Evolutionary conservation across 225 moss, liverwort and hornwort species (phyloP), one percentile per base, ranked within the genome.

Genomic region (Sphagnum contortum): DNA sequence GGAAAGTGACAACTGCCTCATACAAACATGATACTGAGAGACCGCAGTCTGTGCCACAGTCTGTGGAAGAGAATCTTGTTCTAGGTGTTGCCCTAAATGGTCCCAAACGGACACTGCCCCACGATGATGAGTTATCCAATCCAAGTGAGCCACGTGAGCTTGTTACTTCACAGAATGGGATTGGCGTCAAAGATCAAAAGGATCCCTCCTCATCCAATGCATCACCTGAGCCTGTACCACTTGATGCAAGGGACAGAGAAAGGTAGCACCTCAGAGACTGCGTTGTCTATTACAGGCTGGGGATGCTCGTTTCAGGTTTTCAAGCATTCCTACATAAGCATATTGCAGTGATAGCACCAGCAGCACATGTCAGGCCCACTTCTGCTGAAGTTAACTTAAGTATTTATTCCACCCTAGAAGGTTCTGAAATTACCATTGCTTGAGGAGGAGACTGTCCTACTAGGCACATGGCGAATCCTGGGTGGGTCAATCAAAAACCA

Each of bases 41-140:
- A 11, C 51, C 12, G 45, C 69, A 62, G 69, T 50, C 69, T 14
- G 61, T 48, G 54, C 45, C 55, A 3, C 60, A n/a, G 11, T 47
- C 55, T 59, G 51, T 62, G 3, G 70, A 64, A 48, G 65, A 66
- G 4, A 66, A 66, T 45, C 14, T 71, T 3, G 57, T 86, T 10
- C 68, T 86, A 6, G 86, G 86, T 63, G 83, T 87, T 47, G 83
- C 73, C 48, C 75, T 87, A 51, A 75, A 83, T 44, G 83, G 83
- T 29, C 79, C 86, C 4, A 82, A 87, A 71, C 76, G 80, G 53
- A 83, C 75, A 49, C 75, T 83, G 57, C 80, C 82, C 2, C 72
- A 83, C 70, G 80, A 80, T 49, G 71, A 80, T 48, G 83, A 87
- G 50, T 62, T 57, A 0, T 55, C 68, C 5, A 53, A 10, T 48